A percentile compares a stretch with the other conserved stretches of the same genome.
These are phyloP conservation scores for Camelina sativa DNA, from an alignment of 345 rosid genomes.

Conservation along the genomic window DNA sequence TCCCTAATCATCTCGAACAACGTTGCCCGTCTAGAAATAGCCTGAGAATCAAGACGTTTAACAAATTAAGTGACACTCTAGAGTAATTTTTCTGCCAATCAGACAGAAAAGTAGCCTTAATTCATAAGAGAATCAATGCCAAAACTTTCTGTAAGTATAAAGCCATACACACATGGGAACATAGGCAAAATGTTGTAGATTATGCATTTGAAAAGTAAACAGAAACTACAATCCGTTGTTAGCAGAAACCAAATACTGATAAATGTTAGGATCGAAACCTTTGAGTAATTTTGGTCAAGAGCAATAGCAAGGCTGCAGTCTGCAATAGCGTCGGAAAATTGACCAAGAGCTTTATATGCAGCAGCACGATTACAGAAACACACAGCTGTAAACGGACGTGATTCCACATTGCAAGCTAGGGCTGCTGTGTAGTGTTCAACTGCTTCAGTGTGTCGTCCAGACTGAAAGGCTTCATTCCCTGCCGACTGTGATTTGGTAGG, in stretches of 20 bases:
- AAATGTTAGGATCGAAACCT: conserved; percentile 57
- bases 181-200: conserved; percentile 18
- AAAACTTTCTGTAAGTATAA: conserved; percentile 11
- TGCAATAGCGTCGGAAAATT: conserved; percentile 84
- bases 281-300: conserved; percentile 78
- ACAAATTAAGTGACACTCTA: conserved; percentile 1
- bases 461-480: conserved; percentile 95
- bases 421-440: conserved; percentile 90
- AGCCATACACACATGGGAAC: background rate
- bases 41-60: conserved; percentile 48
- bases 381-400: conserved; percentile 89
- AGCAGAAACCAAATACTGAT: conserved; percentile 22
- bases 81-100: conserved; percentile 7
- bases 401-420: conserved; percentile 73
- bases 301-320: conserved; percentile 98
- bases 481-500: conserved; percentile 56
- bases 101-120: conserved; percentile 15
- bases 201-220: conserved; percentile 21
- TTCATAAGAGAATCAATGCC: background rate
- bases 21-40: conserved; percentile 86
- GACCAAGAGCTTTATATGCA: conserved; percentile 81
- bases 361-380: conserved; percentile 99
- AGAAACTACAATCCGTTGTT: conserved; percentile 8
- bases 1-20: conserved; percentile 89
- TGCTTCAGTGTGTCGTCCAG: conserved; percentile 88